Conservation (phyloP, 2,329 filamentous ascomycete species). For the Sarocladium brachiariae region DNA sequence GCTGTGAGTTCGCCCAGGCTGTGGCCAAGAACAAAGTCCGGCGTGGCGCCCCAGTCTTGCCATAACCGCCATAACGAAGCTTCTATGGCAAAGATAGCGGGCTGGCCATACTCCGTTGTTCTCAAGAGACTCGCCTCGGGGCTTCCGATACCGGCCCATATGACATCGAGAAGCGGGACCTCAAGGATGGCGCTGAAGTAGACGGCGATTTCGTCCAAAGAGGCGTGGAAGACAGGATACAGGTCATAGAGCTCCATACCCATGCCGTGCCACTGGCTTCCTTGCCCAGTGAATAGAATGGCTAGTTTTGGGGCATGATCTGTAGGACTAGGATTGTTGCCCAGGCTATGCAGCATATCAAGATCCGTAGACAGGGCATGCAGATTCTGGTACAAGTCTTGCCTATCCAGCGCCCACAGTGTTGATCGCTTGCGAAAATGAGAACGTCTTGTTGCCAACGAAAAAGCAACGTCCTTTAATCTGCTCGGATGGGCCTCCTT, state of each 20-base stretch:
- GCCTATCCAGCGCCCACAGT: conserved; percentile 9
- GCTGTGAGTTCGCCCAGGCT: conserved; percentile 21
- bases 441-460: conserved; percentile 12
- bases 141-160: conserved; percentile 22
- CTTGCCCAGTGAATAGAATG: conserved; percentile 30
- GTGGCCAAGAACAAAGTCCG: conserved; percentile 21
- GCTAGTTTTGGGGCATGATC: conserved; percentile 14
- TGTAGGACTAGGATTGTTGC: neutral
- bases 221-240: conserved; percentile 20
- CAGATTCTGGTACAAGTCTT: conserved; percentile 9
- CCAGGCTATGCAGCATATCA: neutral
- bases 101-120: conserved; percentile 25
- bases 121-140: conserved; percentile 17
- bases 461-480: conserved; percentile 11
- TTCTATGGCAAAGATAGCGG: conserved; percentile 26
- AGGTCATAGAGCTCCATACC: conserved; percentile 20
- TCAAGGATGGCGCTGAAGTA: conserved; percentile 18
- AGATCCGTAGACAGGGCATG: neutral
- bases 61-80: conserved; percentile 25
- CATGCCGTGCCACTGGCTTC: conserved; percentile 25
- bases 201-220: conserved; percentile 16
- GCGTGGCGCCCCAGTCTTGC: conserved; percentile 22
- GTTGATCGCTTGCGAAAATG: conserved; percentile 11
- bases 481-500: neutral
- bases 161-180: conserved; percentile 17